Evolutionary conservation across 108 stramenopile genomes (phyloP).

Genomic region (Discostella pseudostelligera): DNA sequence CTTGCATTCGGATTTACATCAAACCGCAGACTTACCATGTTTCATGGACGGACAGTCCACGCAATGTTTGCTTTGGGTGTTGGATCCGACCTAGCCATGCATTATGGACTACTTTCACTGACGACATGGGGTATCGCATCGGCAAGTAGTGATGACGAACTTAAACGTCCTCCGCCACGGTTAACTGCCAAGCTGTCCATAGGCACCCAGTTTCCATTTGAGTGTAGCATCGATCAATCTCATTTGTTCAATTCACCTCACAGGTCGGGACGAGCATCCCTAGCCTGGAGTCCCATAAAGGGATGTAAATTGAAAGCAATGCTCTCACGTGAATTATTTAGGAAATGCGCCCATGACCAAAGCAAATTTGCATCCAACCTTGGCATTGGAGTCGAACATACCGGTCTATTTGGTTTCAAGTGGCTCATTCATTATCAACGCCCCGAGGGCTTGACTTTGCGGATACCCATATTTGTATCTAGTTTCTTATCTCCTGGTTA

Average conservation of each 20-base stretch:
- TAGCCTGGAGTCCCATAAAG: constrained; percentile 24
- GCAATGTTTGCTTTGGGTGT: constrained; percentile 36
- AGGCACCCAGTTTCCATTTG: constrained; percentile 32
- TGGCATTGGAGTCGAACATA: constrained; percentile 30
- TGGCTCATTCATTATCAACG: constrained; percentile 34
- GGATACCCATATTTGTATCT: constrained; percentile 32
- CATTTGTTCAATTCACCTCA: constrained; percentile 24
- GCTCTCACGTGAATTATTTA: constrained; percentile 21
- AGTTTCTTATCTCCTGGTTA: constrained; percentile 17
- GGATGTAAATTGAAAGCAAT: constrained; percentile 21
- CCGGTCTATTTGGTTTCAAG: constrained; percentile 21
- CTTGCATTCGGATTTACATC: constrained; percentile 32
- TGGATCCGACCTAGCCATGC: constrained; percentile 15
- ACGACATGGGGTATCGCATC: constrained; percentile 21
- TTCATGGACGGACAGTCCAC: constrained; percentile 13
- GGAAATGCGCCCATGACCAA: background rate
- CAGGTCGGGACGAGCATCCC: constrained; percentile 21
- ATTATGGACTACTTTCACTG: constrained; percentile 25
- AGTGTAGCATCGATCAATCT: constrained; percentile 19
- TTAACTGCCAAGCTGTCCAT: constrained; percentile 27
- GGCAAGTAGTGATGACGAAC: background rate
- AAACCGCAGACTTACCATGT: constrained; percentile 10
- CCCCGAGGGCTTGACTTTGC: constrained; percentile 24
- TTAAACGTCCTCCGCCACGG: constrained; percentile 8
- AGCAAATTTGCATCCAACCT: constrained; percentile 6